phyloP scores from a whole-genome alignment of 2,329 filamentous ascomycete genomes.

The Scolecobasidium constrictum region DNA sequence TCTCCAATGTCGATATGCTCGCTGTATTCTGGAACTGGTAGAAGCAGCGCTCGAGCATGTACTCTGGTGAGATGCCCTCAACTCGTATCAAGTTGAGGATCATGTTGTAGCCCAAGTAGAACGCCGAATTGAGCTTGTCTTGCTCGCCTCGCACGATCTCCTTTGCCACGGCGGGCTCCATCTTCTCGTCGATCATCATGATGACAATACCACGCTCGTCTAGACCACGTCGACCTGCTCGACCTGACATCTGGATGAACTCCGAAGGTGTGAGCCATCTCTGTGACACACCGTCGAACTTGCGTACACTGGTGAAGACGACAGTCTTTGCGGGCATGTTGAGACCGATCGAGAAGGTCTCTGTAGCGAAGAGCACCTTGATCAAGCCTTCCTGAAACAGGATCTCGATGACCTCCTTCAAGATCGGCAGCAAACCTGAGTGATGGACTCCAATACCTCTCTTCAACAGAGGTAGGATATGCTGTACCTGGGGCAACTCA shows the following conservation, averaged over 20 bases:
- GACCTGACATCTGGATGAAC: conserved; percentile 97
- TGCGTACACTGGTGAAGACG: conserved; percentile 93
- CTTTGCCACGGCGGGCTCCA: conserved; percentile 89
- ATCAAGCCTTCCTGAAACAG: conserved; percentile 96
- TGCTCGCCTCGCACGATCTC: conserved; percentile 93
- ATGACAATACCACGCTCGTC: conserved; percentile 98
- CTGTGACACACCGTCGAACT: conserved; percentile 75
- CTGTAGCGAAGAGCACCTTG: conserved; percentile 95
- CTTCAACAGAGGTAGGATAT: conserved; percentile 78
- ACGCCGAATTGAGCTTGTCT: conserved; percentile 93
- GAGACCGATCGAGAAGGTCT: conserved; percentile 95
- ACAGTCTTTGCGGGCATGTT: conserved; percentile 99
- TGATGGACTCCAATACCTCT: conserved; percentile 96
- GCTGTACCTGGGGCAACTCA: conserved; percentile 75
- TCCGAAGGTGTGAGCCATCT: conserved; percentile 88
- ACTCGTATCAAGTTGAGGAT: conserved; percentile 91
- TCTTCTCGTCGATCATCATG: conserved; percentile 97
- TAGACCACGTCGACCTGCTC: conserved; percentile 90
- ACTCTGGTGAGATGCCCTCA: conserved; percentile 98
- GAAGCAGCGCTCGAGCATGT: conserved; percentile 97
- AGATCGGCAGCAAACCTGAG: conserved; percentile 83
- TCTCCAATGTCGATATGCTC: conserved; percentile 73
- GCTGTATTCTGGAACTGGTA: conserved; percentile 96
- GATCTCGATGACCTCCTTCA: conserved; percentile 98
- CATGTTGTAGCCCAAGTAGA: conserved; percentile 99